These are phyloP conservation scores for Picea abies DNA, from an alignment of 83 land plant species.

Conservation along the genomic window DNA sequence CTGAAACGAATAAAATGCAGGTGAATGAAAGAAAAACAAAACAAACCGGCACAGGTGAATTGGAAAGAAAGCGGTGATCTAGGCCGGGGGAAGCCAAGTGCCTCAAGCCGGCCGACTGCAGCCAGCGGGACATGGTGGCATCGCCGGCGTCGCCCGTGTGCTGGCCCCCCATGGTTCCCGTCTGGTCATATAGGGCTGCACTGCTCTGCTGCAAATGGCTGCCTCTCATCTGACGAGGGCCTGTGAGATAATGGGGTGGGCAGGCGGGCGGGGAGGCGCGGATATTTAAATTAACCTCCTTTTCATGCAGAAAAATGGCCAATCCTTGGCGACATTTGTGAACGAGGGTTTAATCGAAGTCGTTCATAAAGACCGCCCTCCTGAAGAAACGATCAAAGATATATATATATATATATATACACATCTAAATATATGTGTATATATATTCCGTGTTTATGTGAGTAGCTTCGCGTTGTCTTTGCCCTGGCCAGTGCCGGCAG, in stretches of 20 bases:
- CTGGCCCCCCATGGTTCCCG: background rate
- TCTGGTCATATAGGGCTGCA: slow-evolving; percentile 18
- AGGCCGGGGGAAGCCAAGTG: slow-evolving; percentile 29
- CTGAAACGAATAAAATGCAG: background rate
- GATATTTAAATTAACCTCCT: background rate
- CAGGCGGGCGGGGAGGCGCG: too few relatives aligned
- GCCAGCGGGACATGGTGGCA: slow-evolving; percentile 33
- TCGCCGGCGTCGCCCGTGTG: slow-evolving; percentile 19
- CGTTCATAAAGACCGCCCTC: background rate
- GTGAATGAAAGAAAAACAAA: background rate
- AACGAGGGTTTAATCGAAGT: background rate
- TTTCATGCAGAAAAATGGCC: background rate
- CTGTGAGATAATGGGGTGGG: background rate
- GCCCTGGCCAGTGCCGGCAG: background rate
- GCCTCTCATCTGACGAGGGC: slow-evolving; percentile 19
- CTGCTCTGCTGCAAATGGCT: slow-evolving; percentile 23
- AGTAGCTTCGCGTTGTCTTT: background rate
- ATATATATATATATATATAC: background rate
- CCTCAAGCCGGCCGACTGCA: slow-evolving; percentile 35
- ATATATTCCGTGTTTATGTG: background rate
- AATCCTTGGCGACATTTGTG: background rate
- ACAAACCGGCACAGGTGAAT: slow-evolving; percentile 25
- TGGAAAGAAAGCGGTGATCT: slow-evolving; percentile 31
- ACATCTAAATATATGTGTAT: background rate
- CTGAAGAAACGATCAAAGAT: background rate